phyloP scores from a whole-genome alignment of 345 rosid genomes.

The Rhizophora apiculata region DNA sequence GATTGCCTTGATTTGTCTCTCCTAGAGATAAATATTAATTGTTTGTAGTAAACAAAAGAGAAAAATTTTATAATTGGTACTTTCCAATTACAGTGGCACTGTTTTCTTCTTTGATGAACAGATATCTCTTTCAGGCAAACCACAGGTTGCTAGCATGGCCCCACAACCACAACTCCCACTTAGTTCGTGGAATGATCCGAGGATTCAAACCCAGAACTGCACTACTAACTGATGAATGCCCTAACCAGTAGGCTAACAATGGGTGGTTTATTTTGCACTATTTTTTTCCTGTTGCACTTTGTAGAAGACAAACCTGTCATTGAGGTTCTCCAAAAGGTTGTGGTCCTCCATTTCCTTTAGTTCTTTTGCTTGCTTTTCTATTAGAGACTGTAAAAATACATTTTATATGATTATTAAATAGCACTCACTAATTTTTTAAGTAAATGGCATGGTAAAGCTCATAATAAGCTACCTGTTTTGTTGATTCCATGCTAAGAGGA shows the following conservation, averaged over 20 bases:
- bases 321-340: slow-evolving; percentile 65
- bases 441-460: not conserved
- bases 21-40: slow-evolving; percentile 43
- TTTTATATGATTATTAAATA: slow-evolving; percentile 6
- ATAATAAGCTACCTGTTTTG: slow-evolving; percentile 63
- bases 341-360: slow-evolving; percentile 72
- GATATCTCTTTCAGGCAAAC: no score
- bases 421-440: slow-evolving; percentile 12
- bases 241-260: no score
- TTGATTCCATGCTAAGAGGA: slow-evolving; percentile 73
- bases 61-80: not conserved
- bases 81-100: not conserved
- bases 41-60: slow-evolving; percentile 4
- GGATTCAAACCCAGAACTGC: no score
- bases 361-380: slow-evolving; percentile 95
- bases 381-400: slow-evolving; percentile 66
- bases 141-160: no score
- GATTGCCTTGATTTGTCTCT: slow-evolving; percentile 87
- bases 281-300: slow-evolving; percentile 13
- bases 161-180: no score
- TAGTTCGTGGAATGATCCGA: no score
- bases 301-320: slow-evolving; percentile 59
- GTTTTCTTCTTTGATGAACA: slow-evolving; percentile 1
- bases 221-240: no score
- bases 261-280: not conserved